phyloP scores from a whole-genome alignment of 345 rosid species.

The Dipteronia sinensis region DNA sequence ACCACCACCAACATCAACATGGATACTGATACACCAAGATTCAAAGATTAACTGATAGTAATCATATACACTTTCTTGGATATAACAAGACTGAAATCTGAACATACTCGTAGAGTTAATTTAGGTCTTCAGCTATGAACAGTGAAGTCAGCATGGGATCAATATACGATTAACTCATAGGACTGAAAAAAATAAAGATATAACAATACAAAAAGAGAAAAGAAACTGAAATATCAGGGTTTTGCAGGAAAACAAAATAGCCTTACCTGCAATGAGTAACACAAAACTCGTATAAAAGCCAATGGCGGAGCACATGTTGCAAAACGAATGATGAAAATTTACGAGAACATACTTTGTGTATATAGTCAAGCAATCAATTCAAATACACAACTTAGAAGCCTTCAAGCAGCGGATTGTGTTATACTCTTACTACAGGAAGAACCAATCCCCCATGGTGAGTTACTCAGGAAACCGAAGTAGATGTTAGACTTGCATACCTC shows the following conservation, averaged over 20 bases:
- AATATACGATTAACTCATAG: too few species aligned
- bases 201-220: neutral
- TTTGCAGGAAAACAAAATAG: neutral
- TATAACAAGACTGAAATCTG: neutral
- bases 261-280: neutral
- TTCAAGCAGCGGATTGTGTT: neutral
- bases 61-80: neutral
- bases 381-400: neutral
- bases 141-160: too few species aligned
- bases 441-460: too few species aligned
- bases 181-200: too few species aligned
- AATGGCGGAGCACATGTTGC: neutral
- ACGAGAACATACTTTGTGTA: neutral
- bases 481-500: neutral
- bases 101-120: neutral
- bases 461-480: neutral
- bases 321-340: neutral
- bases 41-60: neutral
- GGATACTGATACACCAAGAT: neutral
- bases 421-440: neutral
- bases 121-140: neutral
- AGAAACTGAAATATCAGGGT: neutral
- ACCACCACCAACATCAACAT: neutral
- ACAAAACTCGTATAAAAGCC: neutral
- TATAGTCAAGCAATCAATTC: neutral